phyloP scores from a whole-genome alignment of 148 eudicot genomes.

The Beta vulgaris region DNA sequence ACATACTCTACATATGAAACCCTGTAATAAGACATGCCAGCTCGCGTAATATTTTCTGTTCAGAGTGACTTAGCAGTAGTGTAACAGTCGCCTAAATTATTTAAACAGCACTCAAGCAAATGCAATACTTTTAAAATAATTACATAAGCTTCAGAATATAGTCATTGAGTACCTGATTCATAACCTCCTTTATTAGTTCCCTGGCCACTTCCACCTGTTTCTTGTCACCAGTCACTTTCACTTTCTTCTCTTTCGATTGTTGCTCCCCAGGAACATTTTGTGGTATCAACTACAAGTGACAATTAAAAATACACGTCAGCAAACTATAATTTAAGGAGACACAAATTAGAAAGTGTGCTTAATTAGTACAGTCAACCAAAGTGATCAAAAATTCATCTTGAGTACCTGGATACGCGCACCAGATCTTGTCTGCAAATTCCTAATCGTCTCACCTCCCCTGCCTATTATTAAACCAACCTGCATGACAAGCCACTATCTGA shows the following conservation, averaged over 20 bases:
- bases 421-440: constrained; percentile 82
- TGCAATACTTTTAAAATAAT: not conserved
- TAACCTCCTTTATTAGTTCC: constrained; percentile 87
- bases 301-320: not conserved
- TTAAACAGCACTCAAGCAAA: constrained; percentile 1
- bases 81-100: too few species aligned
- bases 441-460: constrained; percentile 90
- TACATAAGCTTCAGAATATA: not conserved
- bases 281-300: constrained; percentile 61
- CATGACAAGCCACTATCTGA: not conserved
- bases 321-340: not conserved
- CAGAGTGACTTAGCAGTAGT: not conserved
- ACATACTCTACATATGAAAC: not conserved
- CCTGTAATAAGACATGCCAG: not conserved
- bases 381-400: not conserved
- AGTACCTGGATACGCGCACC: constrained; percentile 99
- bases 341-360: not conserved
- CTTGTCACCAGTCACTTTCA: constrained; percentile 80
- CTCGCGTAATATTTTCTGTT: not conserved
- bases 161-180: constrained; percentile 72
- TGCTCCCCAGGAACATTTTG: constrained; percentile 72
- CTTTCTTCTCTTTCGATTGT: constrained; percentile 73
- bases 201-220: constrained; percentile 80
- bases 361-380: not conserved
- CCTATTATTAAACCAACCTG: constrained; percentile 97